Evolutionary conservation across 805 yeast species (phyloP).

Genomic region (Spathaspora girioi): DNA sequence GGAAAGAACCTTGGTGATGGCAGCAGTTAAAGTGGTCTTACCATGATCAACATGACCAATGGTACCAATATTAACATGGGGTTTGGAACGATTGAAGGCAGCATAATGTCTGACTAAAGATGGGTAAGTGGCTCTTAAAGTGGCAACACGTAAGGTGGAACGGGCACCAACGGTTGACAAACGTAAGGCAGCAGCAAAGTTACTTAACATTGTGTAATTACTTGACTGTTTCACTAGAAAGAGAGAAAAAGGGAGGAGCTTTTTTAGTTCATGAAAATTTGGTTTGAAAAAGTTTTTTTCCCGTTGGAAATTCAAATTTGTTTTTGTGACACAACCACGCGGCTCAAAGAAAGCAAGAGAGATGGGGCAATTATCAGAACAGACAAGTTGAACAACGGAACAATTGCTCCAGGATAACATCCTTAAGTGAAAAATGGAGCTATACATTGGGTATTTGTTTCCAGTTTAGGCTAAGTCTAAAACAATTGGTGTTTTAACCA

Average conservation of each 20-base stretch:
- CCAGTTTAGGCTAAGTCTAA: too few species aligned
- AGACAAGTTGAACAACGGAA: too few species aligned
- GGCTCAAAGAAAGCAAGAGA: not conserved
- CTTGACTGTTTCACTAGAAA: not conserved
- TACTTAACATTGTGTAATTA: conserved; percentile 23
- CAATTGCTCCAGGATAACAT: too few species aligned
- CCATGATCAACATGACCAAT: conserved; percentile 99
- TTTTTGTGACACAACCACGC: not conserved
- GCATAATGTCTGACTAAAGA: conserved; percentile 46
- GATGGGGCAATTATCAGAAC: too few species aligned
- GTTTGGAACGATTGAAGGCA: conserved; percentile 90
- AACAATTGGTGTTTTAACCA: not conserved
- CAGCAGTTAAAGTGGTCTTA: conserved; percentile 96
- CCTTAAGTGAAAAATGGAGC: too few species aligned
- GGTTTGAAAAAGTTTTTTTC: conserved; percentile 2
- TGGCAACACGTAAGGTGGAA: conserved; percentile 6
- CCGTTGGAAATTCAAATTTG: not conserved
- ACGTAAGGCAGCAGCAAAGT: conserved; percentile 26
- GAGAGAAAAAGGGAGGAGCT: not conserved
- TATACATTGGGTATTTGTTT: too few species aligned
- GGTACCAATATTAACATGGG: conserved; percentile 95
- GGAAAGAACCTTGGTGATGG: conserved; percentile 92
- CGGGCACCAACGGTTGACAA: conserved; percentile 14
- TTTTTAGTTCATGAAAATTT: not conserved
- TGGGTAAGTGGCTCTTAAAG: conserved; percentile 16